Evolutionary conservation across 78 protist species (phyloP).

Genomic region (Pigoraptor vietnamica): DNA sequence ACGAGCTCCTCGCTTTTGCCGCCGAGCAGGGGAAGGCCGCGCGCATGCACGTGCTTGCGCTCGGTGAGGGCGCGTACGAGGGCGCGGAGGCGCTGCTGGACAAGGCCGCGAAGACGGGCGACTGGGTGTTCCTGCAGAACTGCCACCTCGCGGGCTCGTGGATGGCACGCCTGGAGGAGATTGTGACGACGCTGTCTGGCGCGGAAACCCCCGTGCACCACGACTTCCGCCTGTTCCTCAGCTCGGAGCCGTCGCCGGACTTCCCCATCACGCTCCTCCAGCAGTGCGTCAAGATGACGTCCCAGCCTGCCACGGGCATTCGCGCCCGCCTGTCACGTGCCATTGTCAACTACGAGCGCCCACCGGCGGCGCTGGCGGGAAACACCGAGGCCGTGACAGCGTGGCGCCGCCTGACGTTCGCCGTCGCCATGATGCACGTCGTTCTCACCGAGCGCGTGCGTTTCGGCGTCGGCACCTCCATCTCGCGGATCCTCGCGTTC

Average conservation of each 20-base stretch:
- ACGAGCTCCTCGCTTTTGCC: constrained; percentile 18
- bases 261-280: constrained; percentile 76
- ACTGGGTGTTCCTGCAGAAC: constrained; percentile 73
- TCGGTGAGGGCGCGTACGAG: constrained; percentile 76
- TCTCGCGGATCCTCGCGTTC: background rate
- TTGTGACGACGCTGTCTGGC: background rate
- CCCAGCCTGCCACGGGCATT: constrained; percentile 79
- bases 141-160: constrained; percentile 64
- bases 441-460: background rate
- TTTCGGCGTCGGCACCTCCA: background rate
- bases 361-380: background rate
- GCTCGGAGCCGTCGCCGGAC: constrained; percentile 54
- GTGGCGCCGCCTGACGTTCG: background rate
- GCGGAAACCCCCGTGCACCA: constrained; percentile 25
- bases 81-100: constrained; percentile 45
- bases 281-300: constrained; percentile 72
- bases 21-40: background rate
- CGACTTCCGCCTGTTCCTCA: constrained; percentile 75
- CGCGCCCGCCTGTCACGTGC: constrained; percentile 36
- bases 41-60: constrained; percentile 30
- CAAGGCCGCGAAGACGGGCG: constrained; percentile 28
- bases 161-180: constrained; percentile 29
- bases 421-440: background rate
- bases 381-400: background rate
- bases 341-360: background rate